Base-by-base conservation (phyloP, 2,329 filamentous ascomycete species). In the Pseudofabraea citricarpa region DNA sequence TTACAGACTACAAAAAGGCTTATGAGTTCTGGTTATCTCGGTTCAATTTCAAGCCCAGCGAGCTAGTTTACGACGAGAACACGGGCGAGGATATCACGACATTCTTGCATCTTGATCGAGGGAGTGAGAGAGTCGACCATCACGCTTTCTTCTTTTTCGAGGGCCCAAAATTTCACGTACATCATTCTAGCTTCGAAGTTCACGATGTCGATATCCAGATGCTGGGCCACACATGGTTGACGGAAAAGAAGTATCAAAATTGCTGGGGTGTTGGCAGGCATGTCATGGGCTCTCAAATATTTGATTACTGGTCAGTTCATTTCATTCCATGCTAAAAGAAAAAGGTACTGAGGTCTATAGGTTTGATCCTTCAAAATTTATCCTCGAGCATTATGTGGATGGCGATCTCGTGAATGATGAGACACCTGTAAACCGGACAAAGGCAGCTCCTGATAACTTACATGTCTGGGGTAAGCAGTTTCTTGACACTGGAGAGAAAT, bases 201-300 rank as follows among this genome's bases (percentile, higher is more conserved):
- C 77, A 84, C 53, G 82, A 87, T 59, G 85, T 83, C 54, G 83
- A 88, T 57, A 77, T 78, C 4, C 83, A 87, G 66, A 70, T 78
- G 23, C 66, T 87, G 3, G 84, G 84, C 1, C 84, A 88, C 62
- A 74, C 84, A 55, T 87, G 81, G 79, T 64, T 88, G 48, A 69
- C 69, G 2, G 65, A 76, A 49, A 77, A 80, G 59, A 77, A 76
- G 2, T 84, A 84, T 57, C 72, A 71, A 54, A 75, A 72, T 53
- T 81, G 81, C 49, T 88, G 84, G 84, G 84, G 84, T 2, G 76
- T 88, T 0, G 84, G 84, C 0, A 64, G 84, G 41, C 83, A 87
- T 65, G 74, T 86, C 18, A 69, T 87, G 53, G 83, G 83, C 4
- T 79, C 74, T 49, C 83, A 87, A 64, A 78, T 87, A 40, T 88